A percentile compares a stretch with the other conserved stretches of the same genome.
phyloP scores from a whole-genome alignment of 2,329 filamentous ascomycete genomes.

The Madurella fahalii region DNA sequence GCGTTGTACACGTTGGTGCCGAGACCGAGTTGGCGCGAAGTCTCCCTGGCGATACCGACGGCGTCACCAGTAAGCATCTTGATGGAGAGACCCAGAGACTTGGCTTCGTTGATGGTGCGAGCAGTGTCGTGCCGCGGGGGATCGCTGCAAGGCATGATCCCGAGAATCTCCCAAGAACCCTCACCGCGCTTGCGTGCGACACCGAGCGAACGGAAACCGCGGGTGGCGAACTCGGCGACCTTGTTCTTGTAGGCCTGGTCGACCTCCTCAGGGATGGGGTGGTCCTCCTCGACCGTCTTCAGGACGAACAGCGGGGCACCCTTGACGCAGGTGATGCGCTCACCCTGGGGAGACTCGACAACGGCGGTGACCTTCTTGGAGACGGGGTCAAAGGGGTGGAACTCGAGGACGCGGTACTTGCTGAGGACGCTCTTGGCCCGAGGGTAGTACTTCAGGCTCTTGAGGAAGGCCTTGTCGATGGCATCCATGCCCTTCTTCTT shows the following conservation, averaged over 20 bases:
- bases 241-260: conserved; percentile 88
- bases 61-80: conserved; percentile 97
- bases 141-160: conserved; percentile 92
- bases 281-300: conserved; percentile 81
- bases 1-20: conserved; percentile 93
- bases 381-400: conserved; percentile 86
- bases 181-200: conserved; percentile 85
- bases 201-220: conserved; percentile 91
- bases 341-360: conserved; percentile 77
- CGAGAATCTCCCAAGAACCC: conserved; percentile 83
- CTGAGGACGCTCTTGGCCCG: conserved; percentile 73
- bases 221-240: conserved; percentile 84
- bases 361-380: conserved; percentile 88
- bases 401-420: conserved; percentile 81
- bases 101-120: conserved; percentile 85
- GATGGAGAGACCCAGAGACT: conserved; percentile 80
- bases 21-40: conserved; percentile 83
- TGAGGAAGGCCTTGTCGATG: conserved; percentile 92
- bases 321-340: conserved; percentile 85
- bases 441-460: conserved; percentile 77
- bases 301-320: conserved; percentile 84
- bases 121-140: conserved; percentile 87
- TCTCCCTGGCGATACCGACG: conserved; percentile 88
- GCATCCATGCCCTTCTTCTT: conserved; percentile 96
- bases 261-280: conserved; percentile 70